phyloP scores from a whole-genome alignment of 306 rosid species.

The Citrullus amarus region DNA sequence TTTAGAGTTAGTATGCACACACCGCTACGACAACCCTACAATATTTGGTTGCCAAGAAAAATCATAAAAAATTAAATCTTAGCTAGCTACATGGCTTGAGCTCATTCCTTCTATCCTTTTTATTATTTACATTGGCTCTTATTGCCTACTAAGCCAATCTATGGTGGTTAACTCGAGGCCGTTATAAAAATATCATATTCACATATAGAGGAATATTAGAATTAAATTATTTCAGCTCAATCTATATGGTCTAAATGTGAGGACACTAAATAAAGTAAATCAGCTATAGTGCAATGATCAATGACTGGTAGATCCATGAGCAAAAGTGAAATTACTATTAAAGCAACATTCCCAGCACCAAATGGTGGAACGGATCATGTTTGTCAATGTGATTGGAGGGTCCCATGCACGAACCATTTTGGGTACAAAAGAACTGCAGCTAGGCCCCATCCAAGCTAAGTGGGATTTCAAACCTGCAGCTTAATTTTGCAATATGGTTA shows the following conservation, averaged over 20 bases:
- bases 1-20: not conserved
- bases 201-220: not conserved
- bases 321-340: slow-evolving; percentile 8
- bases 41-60: not conserved
- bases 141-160: not conserved
- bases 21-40: not conserved
- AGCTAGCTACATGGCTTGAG: not conserved
- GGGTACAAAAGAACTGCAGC: slow-evolving; percentile 49
- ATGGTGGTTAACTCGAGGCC: not conserved
- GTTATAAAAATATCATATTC: not conserved
- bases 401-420: slow-evolving; percentile 46
- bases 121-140: not conserved
- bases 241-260: not conserved
- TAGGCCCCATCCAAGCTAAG: slow-evolving; percentile 20
- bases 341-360: slow-evolving; percentile 41
- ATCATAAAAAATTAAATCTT: not conserved
- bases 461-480: slow-evolving; percentile 23
- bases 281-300: not conserved
- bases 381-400: slow-evolving; percentile 49
- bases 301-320: slow-evolving; percentile 2
- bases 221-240: not conserved
- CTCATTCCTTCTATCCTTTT: not conserved
- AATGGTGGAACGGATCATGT: slow-evolving; percentile 27
- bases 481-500: slow-evolving; percentile 8
- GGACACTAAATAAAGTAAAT: not conserved